phyloP scores from a whole-genome alignment of 257 asterid species.

The Thymus quinquecostatus region DNA sequence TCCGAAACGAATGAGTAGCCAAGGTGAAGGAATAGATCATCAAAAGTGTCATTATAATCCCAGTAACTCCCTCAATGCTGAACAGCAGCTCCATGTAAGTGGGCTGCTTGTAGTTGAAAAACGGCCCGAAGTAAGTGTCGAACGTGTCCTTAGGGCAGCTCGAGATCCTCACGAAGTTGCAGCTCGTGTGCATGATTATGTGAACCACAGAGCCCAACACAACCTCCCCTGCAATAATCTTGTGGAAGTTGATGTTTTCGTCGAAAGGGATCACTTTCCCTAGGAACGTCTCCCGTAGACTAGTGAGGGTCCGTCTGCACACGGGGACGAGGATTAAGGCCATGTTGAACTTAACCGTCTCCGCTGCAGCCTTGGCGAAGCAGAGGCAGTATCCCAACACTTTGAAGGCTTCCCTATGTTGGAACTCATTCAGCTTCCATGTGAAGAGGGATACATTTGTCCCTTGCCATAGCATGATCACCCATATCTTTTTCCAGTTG shows the following conservation, averaged over 20 bases:
- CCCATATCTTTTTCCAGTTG: slow-evolving; percentile 72
- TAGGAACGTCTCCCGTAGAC: slow-evolving; percentile 73
- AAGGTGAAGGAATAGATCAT: slow-evolving; percentile 70
- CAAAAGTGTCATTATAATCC: slow-evolving; percentile 54
- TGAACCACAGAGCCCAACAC: slow-evolving; percentile 49
- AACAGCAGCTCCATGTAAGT: slow-evolving; percentile 47
- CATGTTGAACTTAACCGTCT: slow-evolving; percentile 81
- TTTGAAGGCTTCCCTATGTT: slow-evolving; percentile 49
- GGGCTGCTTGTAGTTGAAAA: slow-evolving; percentile 61
- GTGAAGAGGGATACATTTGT: slow-evolving; percentile 55
- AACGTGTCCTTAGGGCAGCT: slow-evolving; percentile 60
- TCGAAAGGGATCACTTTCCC: slow-evolving; percentile 71
- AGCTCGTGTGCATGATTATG: slow-evolving; percentile 49
- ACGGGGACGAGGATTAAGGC: slow-evolving; percentile 85
- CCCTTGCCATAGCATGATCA: slow-evolving; percentile 53
- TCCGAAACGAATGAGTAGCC: slow-evolving; percentile 73
- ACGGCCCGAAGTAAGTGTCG: slow-evolving; percentile 46
- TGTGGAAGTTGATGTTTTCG: slow-evolving; percentile 91
- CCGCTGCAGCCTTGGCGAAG: slow-evolving; percentile 78
- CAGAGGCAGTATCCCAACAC: slow-evolving; percentile 83
- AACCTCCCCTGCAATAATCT: slow-evolving; percentile 59
- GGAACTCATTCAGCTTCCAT: slow-evolving; percentile 62
- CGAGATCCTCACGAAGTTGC: slow-evolving; percentile 63
- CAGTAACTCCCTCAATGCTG: slow-evolving; percentile 59
- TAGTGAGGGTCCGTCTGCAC: slow-evolving; percentile 74